phyloP scores from a whole-genome alignment of 225 moss, liverwort and hornwort species.

The Bryoerythrophyllum caledonicum region DNA sequence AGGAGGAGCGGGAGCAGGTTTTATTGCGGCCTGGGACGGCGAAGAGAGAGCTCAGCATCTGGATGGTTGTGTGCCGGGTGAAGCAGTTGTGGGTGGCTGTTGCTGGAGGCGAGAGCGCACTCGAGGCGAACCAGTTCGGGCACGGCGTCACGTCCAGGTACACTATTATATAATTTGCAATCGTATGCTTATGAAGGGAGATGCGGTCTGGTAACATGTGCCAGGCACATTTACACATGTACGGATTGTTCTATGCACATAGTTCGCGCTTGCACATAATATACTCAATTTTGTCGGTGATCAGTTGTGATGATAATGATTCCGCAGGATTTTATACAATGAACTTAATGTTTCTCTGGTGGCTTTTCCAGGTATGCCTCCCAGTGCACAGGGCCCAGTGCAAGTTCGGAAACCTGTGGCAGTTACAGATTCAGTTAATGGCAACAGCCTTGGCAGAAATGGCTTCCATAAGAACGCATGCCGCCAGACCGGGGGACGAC shows the following conservation, averaged over 20 bases:
- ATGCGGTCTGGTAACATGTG: not conserved
- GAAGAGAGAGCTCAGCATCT: slow-evolving; percentile 18
- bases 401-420: slow-evolving; percentile 86
- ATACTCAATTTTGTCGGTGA: not conserved
- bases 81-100: slow-evolving; percentile 26
- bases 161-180: not conserved
- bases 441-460: slow-evolving; percentile 54
- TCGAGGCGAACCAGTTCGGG: slow-evolving; percentile 18
- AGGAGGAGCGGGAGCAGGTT: not conserved
- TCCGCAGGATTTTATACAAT: not conserved
- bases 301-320: not conserved
- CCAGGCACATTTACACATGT: not conserved
- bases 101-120: slow-evolving; percentile 19
- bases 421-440: slow-evolving; percentile 76
- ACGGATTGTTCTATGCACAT: not conserved
- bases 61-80: slow-evolving; percentile 34
- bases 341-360: not conserved
- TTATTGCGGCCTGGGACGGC: slow-evolving; percentile 27
- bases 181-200: not conserved
- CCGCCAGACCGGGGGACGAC: slow-evolving; percentile 75
- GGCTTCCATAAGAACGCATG: slow-evolving; percentile 43
- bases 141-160: slow-evolving; percentile 45
- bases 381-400: slow-evolving; percentile 82
- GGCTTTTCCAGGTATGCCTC: slow-evolving; percentile 68
- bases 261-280: not conserved